Percentiles rank a stretch among this genome's conserved stretches.
phyloP scores from a whole-genome alignment of 768 basidiomycete species.

The Rhodosporidiobolus sp. region DNA sequence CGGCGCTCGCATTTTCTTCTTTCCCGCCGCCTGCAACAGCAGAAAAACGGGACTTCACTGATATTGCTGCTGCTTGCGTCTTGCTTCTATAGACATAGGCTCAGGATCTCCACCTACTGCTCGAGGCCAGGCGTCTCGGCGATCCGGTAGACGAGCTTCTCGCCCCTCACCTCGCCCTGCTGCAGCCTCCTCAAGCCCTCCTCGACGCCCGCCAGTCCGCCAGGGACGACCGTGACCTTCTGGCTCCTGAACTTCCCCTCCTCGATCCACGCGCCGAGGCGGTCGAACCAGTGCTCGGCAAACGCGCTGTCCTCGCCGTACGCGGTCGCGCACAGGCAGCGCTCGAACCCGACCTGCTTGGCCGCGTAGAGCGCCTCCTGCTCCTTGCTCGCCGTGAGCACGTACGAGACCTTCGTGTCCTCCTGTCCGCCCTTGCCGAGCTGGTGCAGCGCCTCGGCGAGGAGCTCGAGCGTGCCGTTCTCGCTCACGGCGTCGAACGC shows the following conservation, averaged over 20 bases:
- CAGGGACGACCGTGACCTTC: conserved; percentile 38
- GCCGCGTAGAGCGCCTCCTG: not conserved
- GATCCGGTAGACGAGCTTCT: conserved; percentile 44
- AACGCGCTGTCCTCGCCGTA: conserved; percentile 39
- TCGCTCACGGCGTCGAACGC: conserved; percentile 37
- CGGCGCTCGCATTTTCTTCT: no score
- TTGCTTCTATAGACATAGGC: no score
- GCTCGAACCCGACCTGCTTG: conserved; percentile 21
- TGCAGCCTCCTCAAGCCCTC: conserved; percentile 41
- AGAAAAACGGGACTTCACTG: no score
- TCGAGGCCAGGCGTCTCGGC: conserved; percentile 38
- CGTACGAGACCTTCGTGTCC: conserved; percentile 16
- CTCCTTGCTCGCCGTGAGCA: conserved; percentile 18
- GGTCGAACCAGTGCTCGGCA: conserved; percentile 35
- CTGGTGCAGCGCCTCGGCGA: conserved; percentile 17
- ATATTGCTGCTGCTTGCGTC: no score
- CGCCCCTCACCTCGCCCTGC: conserved; percentile 38
- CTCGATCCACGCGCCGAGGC: conserved; percentile 38
- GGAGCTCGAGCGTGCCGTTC: conserved; percentile 22
- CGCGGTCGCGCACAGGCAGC: conserved; percentile 36
- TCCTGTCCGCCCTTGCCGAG: conserved; percentile 27
- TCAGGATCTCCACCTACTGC: no score
- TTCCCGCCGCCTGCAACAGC: no score
- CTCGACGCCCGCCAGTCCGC: conserved; percentile 41
- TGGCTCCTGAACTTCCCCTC: conserved; percentile 38